Conservation (phyloP, 1,284 basidiomycete species). For the Anthracocystis panici-leucophaei region DNA sequence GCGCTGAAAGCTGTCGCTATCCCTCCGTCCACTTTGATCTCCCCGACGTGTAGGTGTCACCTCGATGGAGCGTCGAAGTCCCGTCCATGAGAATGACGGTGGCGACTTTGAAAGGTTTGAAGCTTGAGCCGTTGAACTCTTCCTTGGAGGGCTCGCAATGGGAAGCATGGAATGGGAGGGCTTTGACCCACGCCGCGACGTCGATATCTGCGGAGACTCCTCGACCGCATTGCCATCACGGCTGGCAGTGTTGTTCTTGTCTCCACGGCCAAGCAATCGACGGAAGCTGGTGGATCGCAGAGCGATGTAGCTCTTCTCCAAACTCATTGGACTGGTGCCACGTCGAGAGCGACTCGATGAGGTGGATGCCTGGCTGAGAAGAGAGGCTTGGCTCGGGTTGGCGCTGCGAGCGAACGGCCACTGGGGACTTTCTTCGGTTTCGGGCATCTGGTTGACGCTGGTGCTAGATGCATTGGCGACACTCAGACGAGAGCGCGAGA, state of each 20-base stretch:
- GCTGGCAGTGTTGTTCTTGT: neutral
- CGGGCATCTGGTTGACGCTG: conserved; percentile 19
- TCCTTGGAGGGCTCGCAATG: conserved; percentile 13
- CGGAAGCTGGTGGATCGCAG: conserved; percentile 39
- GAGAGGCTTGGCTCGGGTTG: conserved; percentile 34
- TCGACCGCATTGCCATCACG: neutral
- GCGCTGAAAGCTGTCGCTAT: conserved; percentile 5
- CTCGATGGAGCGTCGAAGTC: conserved; percentile 28
- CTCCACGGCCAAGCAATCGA: conserved; percentile 24
- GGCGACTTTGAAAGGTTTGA: conserved; percentile 14
- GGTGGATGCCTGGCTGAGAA: conserved; percentile 34
- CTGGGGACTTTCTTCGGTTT: neutral
- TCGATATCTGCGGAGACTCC: conserved; percentile 5
- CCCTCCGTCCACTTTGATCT: neutral
- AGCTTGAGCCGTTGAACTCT: neutral
- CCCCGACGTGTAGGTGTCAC: conserved; percentile 23
- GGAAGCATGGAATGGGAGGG: conserved; percentile 4
- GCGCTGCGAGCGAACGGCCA: conserved; percentile 6
- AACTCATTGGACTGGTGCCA: conserved; percentile 18
- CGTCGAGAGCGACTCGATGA: conserved; percentile 24
- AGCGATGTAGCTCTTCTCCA: conserved; percentile 32
- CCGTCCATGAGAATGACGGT: conserved; percentile 17
- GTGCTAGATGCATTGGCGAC: conserved; percentile 26
- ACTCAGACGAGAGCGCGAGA: conserved; percentile 42
- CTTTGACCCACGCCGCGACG: conserved; percentile 12